phyloP scores from a whole-genome alignment of 2,329 filamentous ascomycete genomes.

The Colletotrichum lupini region DNA sequence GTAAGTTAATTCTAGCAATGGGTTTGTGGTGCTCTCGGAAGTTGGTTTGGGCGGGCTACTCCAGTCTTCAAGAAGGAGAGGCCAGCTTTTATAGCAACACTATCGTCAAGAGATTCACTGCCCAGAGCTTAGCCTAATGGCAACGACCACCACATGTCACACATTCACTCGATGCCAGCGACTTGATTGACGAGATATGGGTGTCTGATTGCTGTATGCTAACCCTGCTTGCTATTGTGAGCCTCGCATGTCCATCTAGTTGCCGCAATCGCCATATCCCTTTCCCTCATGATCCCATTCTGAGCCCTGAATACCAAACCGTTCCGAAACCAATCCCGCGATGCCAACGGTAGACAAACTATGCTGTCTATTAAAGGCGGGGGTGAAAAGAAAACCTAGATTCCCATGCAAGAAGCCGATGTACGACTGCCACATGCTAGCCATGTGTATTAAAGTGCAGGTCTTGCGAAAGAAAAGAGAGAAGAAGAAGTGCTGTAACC shows the following conservation, averaged over 20 bases:
- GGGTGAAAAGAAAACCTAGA: background rate
- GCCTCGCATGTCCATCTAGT: background rate
- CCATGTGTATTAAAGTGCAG: background rate
- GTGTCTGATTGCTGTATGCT: background rate
- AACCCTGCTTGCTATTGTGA: background rate
- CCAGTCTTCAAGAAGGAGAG: too few relatives aligned
- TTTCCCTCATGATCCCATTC: background rate
- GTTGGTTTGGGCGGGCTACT: background rate
- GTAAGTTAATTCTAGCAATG: background rate
- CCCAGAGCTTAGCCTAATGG: too few relatives aligned
- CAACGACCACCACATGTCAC: too few relatives aligned
- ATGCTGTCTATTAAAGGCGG: slow-evolving; percentile 22
- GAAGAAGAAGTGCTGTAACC: background rate
- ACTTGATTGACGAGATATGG: background rate
- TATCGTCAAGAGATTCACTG: background rate
- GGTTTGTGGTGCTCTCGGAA: background rate
- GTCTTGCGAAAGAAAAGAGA: background rate
- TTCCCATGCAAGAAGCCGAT: background rate
- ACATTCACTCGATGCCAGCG: background rate
- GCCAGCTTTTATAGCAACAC: background rate
- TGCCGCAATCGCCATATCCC: background rate
- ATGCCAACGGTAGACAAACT: slow-evolving; percentile 2
- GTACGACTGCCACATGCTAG: background rate
- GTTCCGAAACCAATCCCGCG: background rate
- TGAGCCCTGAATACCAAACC: background rate